These are phyloP conservation scores for Aquanectria penicillioides DNA, from an alignment of 2,329 filamentous ascomycete genomes.

Conservation along the genomic window DNA sequence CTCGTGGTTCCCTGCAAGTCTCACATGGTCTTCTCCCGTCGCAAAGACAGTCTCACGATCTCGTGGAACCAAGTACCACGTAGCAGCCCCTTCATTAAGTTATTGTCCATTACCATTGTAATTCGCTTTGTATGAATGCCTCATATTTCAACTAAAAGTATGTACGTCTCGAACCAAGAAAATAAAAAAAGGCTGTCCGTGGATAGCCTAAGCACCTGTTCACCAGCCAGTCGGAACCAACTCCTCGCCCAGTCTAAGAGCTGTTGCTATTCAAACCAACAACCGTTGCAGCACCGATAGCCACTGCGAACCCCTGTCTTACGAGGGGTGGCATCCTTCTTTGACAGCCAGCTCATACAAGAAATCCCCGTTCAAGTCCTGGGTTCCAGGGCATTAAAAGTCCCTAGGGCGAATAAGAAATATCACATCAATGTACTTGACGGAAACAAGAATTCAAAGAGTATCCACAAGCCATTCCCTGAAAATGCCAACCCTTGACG, in stretches of 20 bases:
- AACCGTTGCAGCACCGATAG: slow-evolving; percentile 9
- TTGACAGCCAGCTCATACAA: slow-evolving; percentile 22
- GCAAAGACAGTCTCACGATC: not conserved
- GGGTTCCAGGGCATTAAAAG: slow-evolving; percentile 32
- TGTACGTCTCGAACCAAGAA: slow-evolving; percentile 30
- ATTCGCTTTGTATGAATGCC: slow-evolving; percentile 18
- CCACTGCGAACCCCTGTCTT: not conserved
- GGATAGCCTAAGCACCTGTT: slow-evolving; percentile 19
- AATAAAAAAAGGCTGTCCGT: slow-evolving; percentile 15
- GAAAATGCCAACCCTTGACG: slow-evolving; percentile 37
- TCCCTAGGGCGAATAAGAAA: slow-evolving; percentile 20
- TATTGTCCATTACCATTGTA: not conserved
- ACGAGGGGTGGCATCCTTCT: not conserved
- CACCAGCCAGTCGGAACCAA: slow-evolving; percentile 7
- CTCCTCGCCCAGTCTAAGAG: slow-evolving; percentile 15
- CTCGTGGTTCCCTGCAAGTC: not conserved
- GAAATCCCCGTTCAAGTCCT: slow-evolving; percentile 18
- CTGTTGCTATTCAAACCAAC: slow-evolving; percentile 18
- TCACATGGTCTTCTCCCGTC: not conserved
- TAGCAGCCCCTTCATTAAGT: too few species aligned
- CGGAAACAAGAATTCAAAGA: slow-evolving; percentile 24
- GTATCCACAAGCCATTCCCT: slow-evolving; percentile 31
- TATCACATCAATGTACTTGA: slow-evolving; percentile 28
- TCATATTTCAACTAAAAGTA: slow-evolving; percentile 33
- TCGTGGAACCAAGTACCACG: not conserved